These are phyloP conservation scores for Aphanoascus verrucosus DNA, from an alignment of 2,329 filamentous ascomycete species.

Conservation along the genomic window DNA sequence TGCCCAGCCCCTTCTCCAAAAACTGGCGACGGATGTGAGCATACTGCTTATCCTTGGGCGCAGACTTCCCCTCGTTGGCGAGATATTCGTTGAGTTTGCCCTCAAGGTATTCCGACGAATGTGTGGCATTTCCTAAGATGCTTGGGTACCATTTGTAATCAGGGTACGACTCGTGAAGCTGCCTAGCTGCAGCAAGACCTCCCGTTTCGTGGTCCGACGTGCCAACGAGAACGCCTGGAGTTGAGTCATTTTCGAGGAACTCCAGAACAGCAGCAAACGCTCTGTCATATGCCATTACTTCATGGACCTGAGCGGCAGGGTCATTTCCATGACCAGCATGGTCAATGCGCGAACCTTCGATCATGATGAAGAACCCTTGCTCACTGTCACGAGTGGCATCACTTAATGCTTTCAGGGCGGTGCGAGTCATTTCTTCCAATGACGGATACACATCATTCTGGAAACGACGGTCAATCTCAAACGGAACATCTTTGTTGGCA, in stretches of 20 bases:
- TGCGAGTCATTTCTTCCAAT: constrained; percentile 79
- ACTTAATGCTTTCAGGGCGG: constrained; percentile 67
- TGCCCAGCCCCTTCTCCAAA: constrained; percentile 60
- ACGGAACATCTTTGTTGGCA: constrained; percentile 72
- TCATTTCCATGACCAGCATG: constrained; percentile 85
- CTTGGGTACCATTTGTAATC: constrained; percentile 71
- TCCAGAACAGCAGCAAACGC: constrained; percentile 73
- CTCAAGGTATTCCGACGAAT: constrained; percentile 60
- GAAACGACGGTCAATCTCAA: constrained; percentile 78
- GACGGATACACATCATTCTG: constrained; percentile 74
- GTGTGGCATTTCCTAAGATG: constrained; percentile 68
- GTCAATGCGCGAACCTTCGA: constrained; percentile 91
- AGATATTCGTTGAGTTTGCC: constrained; percentile 53
- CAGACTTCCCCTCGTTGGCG: constrained; percentile 26
- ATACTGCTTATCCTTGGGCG: constrained; percentile 39
- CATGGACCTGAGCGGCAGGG: constrained; percentile 72
- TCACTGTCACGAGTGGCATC: constrained; percentile 73
- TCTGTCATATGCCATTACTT: constrained; percentile 90
- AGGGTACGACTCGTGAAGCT: constrained; percentile 52
- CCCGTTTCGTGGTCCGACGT: constrained; percentile 97
- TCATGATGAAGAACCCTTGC: constrained; percentile 96
- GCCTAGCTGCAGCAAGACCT: constrained; percentile 70
- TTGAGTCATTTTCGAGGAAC: constrained; percentile 65
- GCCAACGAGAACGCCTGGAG: constrained; percentile 65
- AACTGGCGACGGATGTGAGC: constrained; percentile 59